Percentiles rank a stretch among this genome's conserved stretches.
phyloP scores from a whole-genome alignment of 148 eudicot genomes.

The Beta vulgaris region DNA sequence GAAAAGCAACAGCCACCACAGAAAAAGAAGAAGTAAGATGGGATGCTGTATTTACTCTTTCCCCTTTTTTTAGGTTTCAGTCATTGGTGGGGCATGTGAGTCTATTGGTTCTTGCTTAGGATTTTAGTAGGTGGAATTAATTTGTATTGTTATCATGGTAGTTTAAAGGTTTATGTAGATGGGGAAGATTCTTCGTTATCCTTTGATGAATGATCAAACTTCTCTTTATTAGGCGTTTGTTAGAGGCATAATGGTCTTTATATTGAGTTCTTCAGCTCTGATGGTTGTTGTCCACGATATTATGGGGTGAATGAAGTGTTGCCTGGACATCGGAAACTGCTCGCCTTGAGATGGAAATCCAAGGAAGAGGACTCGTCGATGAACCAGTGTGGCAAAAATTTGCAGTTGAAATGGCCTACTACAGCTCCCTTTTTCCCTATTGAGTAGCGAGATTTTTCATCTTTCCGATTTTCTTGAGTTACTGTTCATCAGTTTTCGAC shows the following conservation, averaged over 20 bases:
- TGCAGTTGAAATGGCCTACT: too few species aligned
- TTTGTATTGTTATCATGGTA: background rate
- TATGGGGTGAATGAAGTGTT: too few species aligned
- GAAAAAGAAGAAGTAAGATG: slow-evolving; percentile 30
- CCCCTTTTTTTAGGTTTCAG: slow-evolving; percentile 10
- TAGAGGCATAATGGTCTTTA: background rate
- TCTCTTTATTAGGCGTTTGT: background rate
- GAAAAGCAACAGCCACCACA: slow-evolving; percentile 23
- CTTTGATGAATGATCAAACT: slow-evolving; percentile 1
- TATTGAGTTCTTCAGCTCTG: background rate
- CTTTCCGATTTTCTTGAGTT: too few species aligned
- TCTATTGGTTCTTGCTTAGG: background rate
- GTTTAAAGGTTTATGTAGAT: slow-evolving; percentile 9
- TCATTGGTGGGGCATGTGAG: slow-evolving; percentile 6
- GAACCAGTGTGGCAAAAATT: too few species aligned
- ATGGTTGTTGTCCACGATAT: background rate
- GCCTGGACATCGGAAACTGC: too few species aligned
- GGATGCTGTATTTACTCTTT: slow-evolving; percentile 13
- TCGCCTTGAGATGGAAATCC: background rate
- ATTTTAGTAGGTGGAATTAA: background rate
- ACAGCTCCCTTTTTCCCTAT: too few species aligned
- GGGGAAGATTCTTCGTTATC: background rate
- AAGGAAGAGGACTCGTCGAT: too few species aligned
- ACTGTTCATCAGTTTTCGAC: too few species aligned
- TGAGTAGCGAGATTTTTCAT: too few species aligned